These are phyloP conservation scores for Trapa bicornis DNA, from an alignment of 345 rosid genomes.

Conservation along the genomic window DNA sequence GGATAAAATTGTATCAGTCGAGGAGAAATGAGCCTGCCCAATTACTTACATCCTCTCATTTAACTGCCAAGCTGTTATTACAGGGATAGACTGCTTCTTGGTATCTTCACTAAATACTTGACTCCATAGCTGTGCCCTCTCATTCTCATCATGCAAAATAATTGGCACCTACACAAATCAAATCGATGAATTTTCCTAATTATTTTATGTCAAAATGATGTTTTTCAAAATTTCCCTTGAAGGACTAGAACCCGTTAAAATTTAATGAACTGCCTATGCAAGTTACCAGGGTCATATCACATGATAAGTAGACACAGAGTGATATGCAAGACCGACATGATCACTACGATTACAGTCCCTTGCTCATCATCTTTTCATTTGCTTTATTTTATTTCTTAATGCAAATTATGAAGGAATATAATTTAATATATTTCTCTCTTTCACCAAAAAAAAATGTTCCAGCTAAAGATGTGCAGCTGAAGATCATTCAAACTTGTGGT, in stretches of 20 bases:
- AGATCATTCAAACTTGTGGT: not conserved
- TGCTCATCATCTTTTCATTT: not conserved
- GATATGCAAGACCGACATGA: not conserved
- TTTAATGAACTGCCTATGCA: not conserved
- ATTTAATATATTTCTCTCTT: not conserved
- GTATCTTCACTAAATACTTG: conserved; percentile 85
- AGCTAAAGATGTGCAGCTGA: not conserved
- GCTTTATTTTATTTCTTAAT: not conserved
- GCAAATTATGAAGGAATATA: not conserved
- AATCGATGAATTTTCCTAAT: not conserved
- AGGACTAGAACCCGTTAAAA: not conserved
- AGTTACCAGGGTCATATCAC: not conserved
- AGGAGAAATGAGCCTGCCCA: not conserved
- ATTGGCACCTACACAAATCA: conserved; percentile 63
- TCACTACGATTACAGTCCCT: not conserved
- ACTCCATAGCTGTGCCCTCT: conserved; percentile 76
- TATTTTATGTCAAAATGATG: not conserved
- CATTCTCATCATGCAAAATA: conserved; percentile 59
- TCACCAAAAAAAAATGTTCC: not conserved
- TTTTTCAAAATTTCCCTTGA: not conserved
- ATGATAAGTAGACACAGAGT: not conserved
- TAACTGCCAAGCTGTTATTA: conserved; percentile 81
- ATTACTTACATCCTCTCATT: conserved; percentile 82
- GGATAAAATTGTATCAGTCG: not conserved
- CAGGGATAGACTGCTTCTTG: conserved; percentile 68